Conservation (phyloP, 2,329 filamentous ascomycete genomes). For the Trichoderma simmonsii region DNA sequence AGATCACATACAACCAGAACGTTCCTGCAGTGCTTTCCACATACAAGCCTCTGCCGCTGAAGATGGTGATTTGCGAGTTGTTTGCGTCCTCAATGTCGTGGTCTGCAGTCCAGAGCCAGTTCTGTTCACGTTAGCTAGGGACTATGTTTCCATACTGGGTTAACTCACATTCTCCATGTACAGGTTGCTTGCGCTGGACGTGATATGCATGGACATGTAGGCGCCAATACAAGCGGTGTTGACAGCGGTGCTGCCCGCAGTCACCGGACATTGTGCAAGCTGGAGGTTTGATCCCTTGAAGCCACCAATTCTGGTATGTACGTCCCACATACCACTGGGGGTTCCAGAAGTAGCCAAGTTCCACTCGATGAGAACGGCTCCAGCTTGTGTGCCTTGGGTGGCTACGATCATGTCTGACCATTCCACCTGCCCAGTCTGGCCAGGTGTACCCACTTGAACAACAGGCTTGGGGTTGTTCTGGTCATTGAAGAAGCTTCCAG, state of each 20-base stretch:
- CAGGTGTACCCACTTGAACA: background rate
- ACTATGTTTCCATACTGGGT: background rate
- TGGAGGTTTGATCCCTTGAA: constrained; percentile 10
- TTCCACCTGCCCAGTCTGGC: constrained; percentile 3
- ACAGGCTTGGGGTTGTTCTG: constrained; percentile 2
- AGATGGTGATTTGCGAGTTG: constrained; percentile 32
- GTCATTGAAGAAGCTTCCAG: constrained; percentile 6
- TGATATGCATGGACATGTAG: constrained; percentile 8
- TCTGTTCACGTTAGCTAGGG: background rate
- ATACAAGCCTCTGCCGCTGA: constrained; percentile 36
- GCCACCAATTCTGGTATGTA: constrained; percentile 4
- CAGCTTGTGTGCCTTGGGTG: background rate
- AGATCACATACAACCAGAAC: constrained; percentile 2
- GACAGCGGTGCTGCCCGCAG: background rate
- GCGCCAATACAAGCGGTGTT: background rate
- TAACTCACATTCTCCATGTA: background rate
- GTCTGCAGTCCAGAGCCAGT: constrained; percentile 6
- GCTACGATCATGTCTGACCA: constrained; percentile 9
- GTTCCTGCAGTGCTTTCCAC: constrained; percentile 25
- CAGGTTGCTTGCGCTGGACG: constrained; percentile 1
- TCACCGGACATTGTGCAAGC: background rate
- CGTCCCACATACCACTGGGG: constrained; percentile 6
- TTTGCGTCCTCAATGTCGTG: constrained; percentile 7
- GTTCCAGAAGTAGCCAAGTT: background rate
- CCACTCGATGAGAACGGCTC: constrained; percentile 5